Evolutionary conservation across 345 rosid genomes (phyloP).

Genomic region (Heritiera fomes): DNA sequence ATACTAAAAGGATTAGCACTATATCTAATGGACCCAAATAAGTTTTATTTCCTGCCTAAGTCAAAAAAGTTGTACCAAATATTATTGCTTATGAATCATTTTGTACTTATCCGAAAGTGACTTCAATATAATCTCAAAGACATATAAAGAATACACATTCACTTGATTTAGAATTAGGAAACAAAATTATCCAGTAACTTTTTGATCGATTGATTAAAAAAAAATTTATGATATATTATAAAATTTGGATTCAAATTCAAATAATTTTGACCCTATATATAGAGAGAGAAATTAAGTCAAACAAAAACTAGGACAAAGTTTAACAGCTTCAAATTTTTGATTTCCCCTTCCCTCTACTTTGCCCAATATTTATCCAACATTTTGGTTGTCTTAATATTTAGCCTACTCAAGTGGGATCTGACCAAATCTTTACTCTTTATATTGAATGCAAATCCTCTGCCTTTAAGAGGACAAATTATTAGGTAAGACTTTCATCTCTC

Average conservation of each 20-base stretch:
- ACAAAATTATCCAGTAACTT: background rate
- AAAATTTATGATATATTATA: too few species aligned
- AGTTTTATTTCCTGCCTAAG: too few species aligned
- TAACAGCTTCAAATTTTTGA: background rate
- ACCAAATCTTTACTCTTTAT: background rate
- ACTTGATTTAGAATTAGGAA: background rate
- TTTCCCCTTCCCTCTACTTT: background rate
- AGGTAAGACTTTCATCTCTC: background rate
- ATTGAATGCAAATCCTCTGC: too few species aligned
- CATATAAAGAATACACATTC: background rate
- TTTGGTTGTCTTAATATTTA: too few species aligned
- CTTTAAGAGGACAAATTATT: background rate
- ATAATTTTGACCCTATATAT: too few species aligned
- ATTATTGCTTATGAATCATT: background rate
- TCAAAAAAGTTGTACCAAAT: too few species aligned
- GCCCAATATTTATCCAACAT: too few species aligned
- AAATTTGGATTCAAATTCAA: too few species aligned
- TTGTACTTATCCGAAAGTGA: conserved; percentile 29
- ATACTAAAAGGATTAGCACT: background rate
- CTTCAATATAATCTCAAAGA: conserved; percentile 21
- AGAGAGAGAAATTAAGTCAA: too few species aligned
- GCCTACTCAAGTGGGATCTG: too few species aligned
- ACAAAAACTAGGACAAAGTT: too few species aligned
- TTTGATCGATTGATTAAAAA: too few species aligned
- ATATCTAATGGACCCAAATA: conserved; percentile 3